phyloP scores from a whole-genome alignment of 2,329 filamentous ascomycete genomes.

The Sclerotinia borealis region DNA sequence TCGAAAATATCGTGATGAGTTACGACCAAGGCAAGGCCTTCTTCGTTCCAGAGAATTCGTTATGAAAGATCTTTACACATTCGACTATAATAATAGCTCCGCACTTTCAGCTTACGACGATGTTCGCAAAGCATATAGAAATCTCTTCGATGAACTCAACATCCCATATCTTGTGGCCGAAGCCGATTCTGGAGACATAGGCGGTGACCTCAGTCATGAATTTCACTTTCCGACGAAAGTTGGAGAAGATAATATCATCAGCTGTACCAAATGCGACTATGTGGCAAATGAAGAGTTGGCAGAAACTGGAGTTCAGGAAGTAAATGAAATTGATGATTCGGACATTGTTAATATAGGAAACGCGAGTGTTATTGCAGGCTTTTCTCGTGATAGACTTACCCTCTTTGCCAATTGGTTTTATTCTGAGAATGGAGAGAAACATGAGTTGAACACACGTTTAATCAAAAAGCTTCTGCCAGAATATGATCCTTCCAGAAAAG shows the following conservation, averaged over 20 bases:
- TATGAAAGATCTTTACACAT: constrained; percentile 99
- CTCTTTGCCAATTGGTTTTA: constrained; percentile 60
- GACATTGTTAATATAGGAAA: constrained; percentile 10
- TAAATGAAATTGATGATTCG: neutral
- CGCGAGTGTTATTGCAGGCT: constrained; percentile 48
- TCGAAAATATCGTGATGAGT: constrained; percentile 91
- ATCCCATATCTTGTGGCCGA: constrained; percentile 79
- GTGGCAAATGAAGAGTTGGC: constrained; percentile 87
- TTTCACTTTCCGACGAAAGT: constrained; percentile 77
- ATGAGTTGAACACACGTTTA: constrained; percentile 51
- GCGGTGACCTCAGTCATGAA: constrained; percentile 87
- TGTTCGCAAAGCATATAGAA: constrained; percentile 67
- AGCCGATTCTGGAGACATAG: constrained; percentile 94
- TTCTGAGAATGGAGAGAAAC: constrained; percentile 20
- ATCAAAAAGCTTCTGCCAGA: constrained; percentile 61
- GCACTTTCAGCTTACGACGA: constrained; percentile 75
- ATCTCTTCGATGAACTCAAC: constrained; percentile 75
- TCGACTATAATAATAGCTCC: constrained; percentile 62
- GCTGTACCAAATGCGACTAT: constrained; percentile 67
- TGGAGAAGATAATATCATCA: constrained; percentile 81
- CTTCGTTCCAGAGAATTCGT: constrained; percentile 84
- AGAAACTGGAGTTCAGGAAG: constrained; percentile 18
- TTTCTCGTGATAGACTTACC: constrained; percentile 60
- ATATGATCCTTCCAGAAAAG: constrained; percentile 55
- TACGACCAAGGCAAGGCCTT: constrained; percentile 79